Conservation (phyloP, 768 basidiomycete species). For the Cubamyces sp. region DNA sequence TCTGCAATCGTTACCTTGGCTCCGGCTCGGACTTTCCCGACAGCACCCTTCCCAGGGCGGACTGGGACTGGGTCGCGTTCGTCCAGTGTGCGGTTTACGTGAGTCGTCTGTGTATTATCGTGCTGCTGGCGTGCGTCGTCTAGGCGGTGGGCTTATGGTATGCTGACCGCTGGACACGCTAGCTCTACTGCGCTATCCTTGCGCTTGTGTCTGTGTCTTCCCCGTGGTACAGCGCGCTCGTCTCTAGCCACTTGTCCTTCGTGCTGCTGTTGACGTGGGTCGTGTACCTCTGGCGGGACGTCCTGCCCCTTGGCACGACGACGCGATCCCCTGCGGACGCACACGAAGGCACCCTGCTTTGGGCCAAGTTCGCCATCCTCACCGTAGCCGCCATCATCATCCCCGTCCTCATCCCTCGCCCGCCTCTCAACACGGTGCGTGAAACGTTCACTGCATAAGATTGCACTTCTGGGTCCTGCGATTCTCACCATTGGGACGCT, state of each 20-base stretch:
- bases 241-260: slow-evolving; percentile 49
- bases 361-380: slow-evolving; percentile 54
- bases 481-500: neutral
- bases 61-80: neutral
- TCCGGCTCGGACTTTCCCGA: neutral
- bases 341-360: slow-evolving; percentile 51
- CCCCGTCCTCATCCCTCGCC: slow-evolving; percentile 56
- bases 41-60: too few relatives aligned
- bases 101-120: neutral
- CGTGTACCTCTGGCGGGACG: slow-evolving; percentile 57
- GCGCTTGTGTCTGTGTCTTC: slow-evolving; percentile 33
- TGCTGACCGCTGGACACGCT: neutral
- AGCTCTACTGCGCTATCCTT: slow-evolving; percentile 41
- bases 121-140: neutral
- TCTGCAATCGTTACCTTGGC: too few relatives aligned
- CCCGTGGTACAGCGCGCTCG: slow-evolving; percentile 28
- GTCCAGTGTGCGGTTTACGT: slow-evolving; percentile 5
- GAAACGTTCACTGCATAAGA: slow-evolving; percentile 34
- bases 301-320: slow-evolving; percentile 61
- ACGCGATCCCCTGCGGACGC: slow-evolving; percentile 50
- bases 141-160: neutral
- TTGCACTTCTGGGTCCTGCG: neutral
- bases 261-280: slow-evolving; percentile 50
- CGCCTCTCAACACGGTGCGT: slow-evolving; percentile 56
- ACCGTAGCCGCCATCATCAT: slow-evolving; percentile 48